Conservation (phyloP, 306 rosid genomes). For the Vachellia pachyceras region DNA sequence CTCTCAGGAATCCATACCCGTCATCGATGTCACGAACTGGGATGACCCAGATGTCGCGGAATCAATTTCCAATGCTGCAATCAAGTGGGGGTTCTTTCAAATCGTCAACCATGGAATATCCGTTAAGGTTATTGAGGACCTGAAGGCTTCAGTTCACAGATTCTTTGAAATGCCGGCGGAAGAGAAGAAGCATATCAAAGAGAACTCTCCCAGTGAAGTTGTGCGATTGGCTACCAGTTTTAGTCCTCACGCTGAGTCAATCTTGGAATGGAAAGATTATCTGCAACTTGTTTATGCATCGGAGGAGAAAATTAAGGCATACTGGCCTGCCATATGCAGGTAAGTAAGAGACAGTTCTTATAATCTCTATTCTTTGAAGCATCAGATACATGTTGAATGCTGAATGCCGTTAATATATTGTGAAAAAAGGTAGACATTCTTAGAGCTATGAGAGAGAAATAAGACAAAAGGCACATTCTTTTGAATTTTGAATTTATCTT, state of each 20-base stretch:
- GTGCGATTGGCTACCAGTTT: constrained; percentile 50
- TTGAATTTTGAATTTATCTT: neutral
- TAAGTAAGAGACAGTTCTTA: constrained; percentile 30
- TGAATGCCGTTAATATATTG: neutral
- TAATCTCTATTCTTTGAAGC: neutral
- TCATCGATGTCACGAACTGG: constrained; percentile 53
- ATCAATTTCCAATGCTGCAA: constrained; percentile 46
- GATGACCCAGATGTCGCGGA: constrained; percentile 46
- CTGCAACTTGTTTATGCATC: constrained; percentile 46
- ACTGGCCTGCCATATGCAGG: constrained; percentile 53
- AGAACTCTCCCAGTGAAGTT: constrained; percentile 42
- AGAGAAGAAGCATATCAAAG: constrained; percentile 43
- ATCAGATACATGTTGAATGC: neutral
- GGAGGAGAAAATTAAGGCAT: constrained; percentile 40
- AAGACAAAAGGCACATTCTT: neutral
- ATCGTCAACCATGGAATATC: constrained; percentile 52
- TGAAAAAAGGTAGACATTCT: neutral
- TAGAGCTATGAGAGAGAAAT: neutral
- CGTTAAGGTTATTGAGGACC: constrained; percentile 32
- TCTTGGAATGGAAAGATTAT: constrained; percentile 57
- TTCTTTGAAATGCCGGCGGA: constrained; percentile 50
- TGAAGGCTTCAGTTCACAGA: constrained; percentile 31
- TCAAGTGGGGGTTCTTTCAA: constrained; percentile 58
- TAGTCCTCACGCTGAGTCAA: constrained; percentile 43
- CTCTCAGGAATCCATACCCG: constrained; percentile 41